A percentile compares a stretch with the other conserved stretches of the same genome.
phyloP scores from a whole-genome alignment of 192 early-diverging fungal species.

The Gaertneriomyces sp. region DNA sequence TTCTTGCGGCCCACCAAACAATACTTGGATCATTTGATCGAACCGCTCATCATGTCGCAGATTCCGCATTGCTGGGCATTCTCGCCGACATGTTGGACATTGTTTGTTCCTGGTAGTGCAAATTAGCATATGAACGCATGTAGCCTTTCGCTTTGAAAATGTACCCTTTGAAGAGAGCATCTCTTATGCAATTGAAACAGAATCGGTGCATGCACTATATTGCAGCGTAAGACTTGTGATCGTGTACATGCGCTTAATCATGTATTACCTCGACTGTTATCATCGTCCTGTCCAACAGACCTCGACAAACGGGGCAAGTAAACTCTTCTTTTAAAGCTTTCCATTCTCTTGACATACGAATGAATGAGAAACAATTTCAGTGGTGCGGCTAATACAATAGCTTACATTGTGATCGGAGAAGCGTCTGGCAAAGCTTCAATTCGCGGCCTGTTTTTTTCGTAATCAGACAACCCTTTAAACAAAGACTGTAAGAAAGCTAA shows the following conservation, averaged over 20 bases:
- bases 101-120: constrained; percentile 13
- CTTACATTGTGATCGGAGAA: constrained; percentile 5
- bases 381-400: background rate
- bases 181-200: constrained; percentile 19
- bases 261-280: constrained; percentile 18
- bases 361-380: background rate
- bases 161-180: constrained; percentile 18
- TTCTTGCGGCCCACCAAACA: background rate
- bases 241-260: background rate
- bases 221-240: background rate
- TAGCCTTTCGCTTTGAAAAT: background rate
- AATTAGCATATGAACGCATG: background rate
- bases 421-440: background rate
- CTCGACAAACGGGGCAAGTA: constrained; percentile 26
- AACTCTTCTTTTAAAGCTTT: constrained; percentile 21
- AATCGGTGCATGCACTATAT: constrained; percentile 29
- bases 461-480: background rate
- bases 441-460: constrained; percentile 2
- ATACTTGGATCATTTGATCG: constrained; percentile 18
- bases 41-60: constrained; percentile 27
- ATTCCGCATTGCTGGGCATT: constrained; percentile 27
- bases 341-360: background rate
- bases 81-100: constrained; percentile 22
- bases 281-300: constrained; percentile 12
- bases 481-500: background rate